These are phyloP conservation scores for Scleroderma citrinum DNA, from an alignment of 768 basidiomycete species.

Conservation along the genomic window DNA sequence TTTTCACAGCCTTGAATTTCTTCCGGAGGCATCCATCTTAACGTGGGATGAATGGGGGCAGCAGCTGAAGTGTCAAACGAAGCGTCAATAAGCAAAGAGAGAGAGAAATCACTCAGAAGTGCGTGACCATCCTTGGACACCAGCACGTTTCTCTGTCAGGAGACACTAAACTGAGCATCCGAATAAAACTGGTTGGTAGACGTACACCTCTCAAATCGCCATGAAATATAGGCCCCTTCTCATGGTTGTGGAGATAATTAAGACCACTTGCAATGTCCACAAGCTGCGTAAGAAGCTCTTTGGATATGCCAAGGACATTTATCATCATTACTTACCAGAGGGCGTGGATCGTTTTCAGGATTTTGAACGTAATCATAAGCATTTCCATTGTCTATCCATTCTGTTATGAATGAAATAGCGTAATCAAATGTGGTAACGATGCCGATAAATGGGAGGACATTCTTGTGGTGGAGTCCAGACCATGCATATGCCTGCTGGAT, in stretches of 20 bases:
- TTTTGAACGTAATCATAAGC: neutral
- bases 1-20: neutral
- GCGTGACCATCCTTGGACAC: neutral
- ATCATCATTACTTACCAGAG: neutral
- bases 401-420: neutral
- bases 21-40: neutral
- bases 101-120: neutral
- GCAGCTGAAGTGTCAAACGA: neutral
- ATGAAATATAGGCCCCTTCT: constrained; percentile 26
- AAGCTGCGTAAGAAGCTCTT: neutral
- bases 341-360: neutral
- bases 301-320: neutral
- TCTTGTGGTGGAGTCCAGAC: neutral
- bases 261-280: constrained; percentile 23
- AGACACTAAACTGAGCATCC: neutral
- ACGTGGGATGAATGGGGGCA: neutral
- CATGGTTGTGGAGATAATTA: constrained; percentile 20
- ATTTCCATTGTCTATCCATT: neutral
- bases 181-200: neutral
- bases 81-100: neutral
- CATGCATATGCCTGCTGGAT: neutral
- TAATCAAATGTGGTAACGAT: neutral
- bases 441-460: neutral
- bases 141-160: neutral
- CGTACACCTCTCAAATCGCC: constrained; percentile 19